Evolutionary conservation across 805 yeast species (phyloP).

Genomic region (Wickerhamiella kazuoi): DNA sequence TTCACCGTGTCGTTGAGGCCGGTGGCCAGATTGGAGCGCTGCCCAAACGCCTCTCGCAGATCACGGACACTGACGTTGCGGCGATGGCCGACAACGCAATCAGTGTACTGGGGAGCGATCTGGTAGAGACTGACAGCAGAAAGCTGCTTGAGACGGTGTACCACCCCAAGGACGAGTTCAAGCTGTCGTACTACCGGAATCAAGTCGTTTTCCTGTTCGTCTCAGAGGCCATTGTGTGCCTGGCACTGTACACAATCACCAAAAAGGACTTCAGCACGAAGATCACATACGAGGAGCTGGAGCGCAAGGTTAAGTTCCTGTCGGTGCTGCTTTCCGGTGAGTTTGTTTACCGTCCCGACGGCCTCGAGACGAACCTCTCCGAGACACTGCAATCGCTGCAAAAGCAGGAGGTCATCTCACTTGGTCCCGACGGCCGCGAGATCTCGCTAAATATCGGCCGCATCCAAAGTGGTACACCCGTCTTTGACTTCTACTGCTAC

Average conservation of each 20-base stretch:
- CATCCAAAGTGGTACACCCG: slow-evolving; percentile 15
- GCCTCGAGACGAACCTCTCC: slow-evolving; percentile 20
- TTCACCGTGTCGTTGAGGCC: slow-evolving; percentile 18
- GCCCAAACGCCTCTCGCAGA: slow-evolving; percentile 12
- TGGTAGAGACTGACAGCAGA: slow-evolving; percentile 20
- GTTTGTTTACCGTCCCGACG: slow-evolving; percentile 24
- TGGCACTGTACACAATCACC: slow-evolving; percentile 22
- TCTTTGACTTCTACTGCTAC: slow-evolving; percentile 26
- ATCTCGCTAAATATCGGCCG: slow-evolving; percentile 9
- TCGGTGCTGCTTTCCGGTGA: slow-evolving; percentile 24
- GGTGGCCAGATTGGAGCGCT: slow-evolving; percentile 27
- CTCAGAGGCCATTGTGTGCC: slow-evolving; percentile 31
- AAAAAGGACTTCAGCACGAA: slow-evolving; percentile 9
- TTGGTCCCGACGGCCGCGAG: slow-evolving; percentile 10
- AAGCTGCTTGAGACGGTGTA: slow-evolving; percentile 24
- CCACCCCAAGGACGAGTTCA: slow-evolving; percentile 32
- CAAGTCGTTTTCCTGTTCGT: slow-evolving; percentile 38
- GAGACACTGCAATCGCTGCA: slow-evolving; percentile 18
- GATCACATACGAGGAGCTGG: slow-evolving; percentile 16
- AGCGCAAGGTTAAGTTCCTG: slow-evolving; percentile 19
- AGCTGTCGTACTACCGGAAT: slow-evolving; percentile 40
- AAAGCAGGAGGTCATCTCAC: slow-evolving; percentile 17
- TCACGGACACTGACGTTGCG: slow-evolving; percentile 13
- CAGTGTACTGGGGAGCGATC: slow-evolving; percentile 23
- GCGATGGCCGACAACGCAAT: slow-evolving; percentile 24